phyloP scores from a whole-genome alignment of 2,329 filamentous ascomycete genomes.

The Colletotrichum aenigma region DNA sequence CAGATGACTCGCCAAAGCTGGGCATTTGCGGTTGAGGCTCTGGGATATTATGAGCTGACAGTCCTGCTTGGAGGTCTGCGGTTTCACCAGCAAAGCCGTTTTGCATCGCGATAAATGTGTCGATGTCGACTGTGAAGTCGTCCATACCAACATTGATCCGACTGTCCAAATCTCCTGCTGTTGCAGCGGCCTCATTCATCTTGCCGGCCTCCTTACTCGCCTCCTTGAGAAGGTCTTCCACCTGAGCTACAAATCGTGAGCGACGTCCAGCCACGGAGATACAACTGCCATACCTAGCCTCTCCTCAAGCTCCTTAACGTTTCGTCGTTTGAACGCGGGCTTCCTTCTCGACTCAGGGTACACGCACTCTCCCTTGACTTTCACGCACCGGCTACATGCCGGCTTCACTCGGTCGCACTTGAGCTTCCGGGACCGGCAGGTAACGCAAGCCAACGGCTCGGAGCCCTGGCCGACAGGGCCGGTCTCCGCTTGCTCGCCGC shows the following conservation, averaged over 20 bases:
- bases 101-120: constrained; percentile 21
- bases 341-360: constrained; percentile 92
- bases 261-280: neutral
- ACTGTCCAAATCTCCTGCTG: neutral
- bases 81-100: neutral
- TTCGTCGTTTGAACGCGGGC: constrained; percentile 84
- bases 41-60: neutral
- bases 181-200: neutral
- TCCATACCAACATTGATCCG: constrained; percentile 26
- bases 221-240: constrained; percentile 78
- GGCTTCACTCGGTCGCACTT: constrained; percentile 85
- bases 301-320: constrained; percentile 89
- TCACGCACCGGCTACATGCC: constrained; percentile 78
- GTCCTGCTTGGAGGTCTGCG: neutral
- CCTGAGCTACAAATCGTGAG: constrained; percentile 66
- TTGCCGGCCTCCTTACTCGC: constrained; percentile 58
- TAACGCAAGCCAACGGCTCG: constrained; percentile 75
- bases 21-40: neutral
- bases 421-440: constrained; percentile 84
- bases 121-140: constrained; percentile 18
- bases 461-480: constrained; percentile 1
- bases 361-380: constrained; percentile 76
- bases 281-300: constrained; percentile 68
- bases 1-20: neutral
- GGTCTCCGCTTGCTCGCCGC: constrained; percentile 11